Evolutionary conservation across 2,329 filamentous ascomycete genomes (phyloP).

Genomic region (Coleophoma cylindrospora): DNA sequence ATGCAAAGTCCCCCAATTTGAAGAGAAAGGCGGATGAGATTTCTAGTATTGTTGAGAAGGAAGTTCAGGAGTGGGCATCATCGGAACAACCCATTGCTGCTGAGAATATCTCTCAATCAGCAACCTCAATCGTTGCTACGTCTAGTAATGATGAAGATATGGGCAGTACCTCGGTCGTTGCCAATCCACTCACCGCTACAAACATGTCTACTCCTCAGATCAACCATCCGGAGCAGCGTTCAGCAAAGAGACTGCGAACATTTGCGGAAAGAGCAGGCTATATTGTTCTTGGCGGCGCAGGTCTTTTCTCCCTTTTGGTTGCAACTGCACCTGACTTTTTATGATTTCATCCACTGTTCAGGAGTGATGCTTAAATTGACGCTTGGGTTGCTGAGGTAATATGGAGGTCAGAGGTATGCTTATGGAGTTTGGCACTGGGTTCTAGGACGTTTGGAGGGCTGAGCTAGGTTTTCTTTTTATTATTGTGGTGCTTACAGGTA

Average conservation of each 20-base stretch:
- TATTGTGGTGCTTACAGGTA: too few relatives aligned
- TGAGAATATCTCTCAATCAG: background rate
- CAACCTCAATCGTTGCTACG: background rate
- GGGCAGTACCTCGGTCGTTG: background rate
- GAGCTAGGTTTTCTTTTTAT: too few relatives aligned
- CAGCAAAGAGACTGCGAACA: slow-evolving; percentile 23
- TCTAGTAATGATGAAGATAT: background rate
- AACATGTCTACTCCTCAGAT: background rate
- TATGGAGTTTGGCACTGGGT: too few relatives aligned
- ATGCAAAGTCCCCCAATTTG: slow-evolving; percentile 1
- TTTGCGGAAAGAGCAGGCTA: slow-evolving; percentile 21
- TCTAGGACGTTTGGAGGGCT: too few relatives aligned
- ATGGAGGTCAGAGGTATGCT: too few relatives aligned
- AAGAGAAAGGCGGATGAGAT: slow-evolving; percentile 27
- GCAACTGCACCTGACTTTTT: slow-evolving; percentile 30
- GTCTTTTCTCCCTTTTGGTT: slow-evolving; percentile 31
- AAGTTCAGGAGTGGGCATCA: slow-evolving; percentile 18
- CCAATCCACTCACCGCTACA: background rate
- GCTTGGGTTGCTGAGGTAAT: background rate
- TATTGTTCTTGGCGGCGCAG: slow-evolving; percentile 29
- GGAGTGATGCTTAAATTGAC: background rate
- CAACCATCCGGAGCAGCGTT: slow-evolving; percentile 10
- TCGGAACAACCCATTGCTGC: too few relatives aligned
- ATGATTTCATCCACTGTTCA: slow-evolving; percentile 3
- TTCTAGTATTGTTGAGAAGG: slow-evolving; percentile 18